Base-by-base conservation (phyloP, 1,139 yeast genomes). In the Entelexis paramagnoliae region DNA sequence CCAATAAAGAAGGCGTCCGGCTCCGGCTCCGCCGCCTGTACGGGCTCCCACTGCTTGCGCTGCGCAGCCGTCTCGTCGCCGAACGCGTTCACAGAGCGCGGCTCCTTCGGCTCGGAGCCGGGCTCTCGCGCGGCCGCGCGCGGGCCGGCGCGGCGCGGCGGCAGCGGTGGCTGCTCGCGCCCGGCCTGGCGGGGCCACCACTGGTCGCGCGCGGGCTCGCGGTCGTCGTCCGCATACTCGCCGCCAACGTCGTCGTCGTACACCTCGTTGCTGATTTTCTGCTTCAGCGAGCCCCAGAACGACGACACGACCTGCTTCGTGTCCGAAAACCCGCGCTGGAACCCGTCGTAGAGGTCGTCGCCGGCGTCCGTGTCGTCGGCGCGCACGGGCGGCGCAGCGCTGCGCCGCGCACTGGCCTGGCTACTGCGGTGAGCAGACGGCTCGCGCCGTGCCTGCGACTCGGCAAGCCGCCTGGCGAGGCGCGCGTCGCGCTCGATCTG, bases 311-410 rank as follows among this genome's bases (percentile, higher is more conserved):
- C 83, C 46, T 78, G 74, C 55, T 82, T 78, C 1, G 97, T 91
- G 62, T 88, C 96, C 63, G 82, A 89, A 50, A 88, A 74, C 29
- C 95, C 93, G 63, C 82, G 83, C 50, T 78, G 73, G 55, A 87
- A 75, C 49, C 80, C 78, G 51, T 83, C 86, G 62, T 78, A 80
- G 59, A 86, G 71, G 61, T 81, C 87, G 11, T 82, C 81, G 49
- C 77, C 81, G 56, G 75, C 42, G 19, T 57, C 52, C 29, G 56
- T 56, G 33, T 62, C 63, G 48, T 62, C 62, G 46, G 40, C 50
- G 44, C 54, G 34, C 19, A n/a, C 19, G n/a, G 45, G 30, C 48
- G 41, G 26, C 49, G 28, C 36, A 29, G 41, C 43, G 47, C 22
- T n/a, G 22, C 42, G 52, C 46, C 36, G 51, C 48, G 74, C 83